Evolutionary conservation across 2,329 filamentous ascomycete genomes (phyloP).

Genomic region (Phaeophleospora eucalypticola): DNA sequence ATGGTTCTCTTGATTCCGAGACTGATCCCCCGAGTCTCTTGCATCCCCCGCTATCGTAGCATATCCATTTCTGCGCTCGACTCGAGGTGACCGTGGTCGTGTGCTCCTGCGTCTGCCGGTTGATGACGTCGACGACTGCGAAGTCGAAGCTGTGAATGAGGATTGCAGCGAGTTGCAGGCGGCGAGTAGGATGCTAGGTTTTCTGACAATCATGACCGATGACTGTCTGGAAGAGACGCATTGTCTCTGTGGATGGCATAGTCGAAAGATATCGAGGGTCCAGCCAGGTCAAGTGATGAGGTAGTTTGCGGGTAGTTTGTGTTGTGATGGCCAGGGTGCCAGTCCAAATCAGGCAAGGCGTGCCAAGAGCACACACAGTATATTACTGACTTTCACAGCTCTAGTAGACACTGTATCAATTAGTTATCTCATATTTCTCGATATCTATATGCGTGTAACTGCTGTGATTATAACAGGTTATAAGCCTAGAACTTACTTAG

Average conservation of each 20-base stretch:
- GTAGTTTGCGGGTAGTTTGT: constrained; percentile 9
- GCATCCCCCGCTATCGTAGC: constrained; percentile 31
- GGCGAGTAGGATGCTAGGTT: constrained; percentile 30
- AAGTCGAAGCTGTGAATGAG: constrained; percentile 18
- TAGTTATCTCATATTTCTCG: too few relatives aligned
- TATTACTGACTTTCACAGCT: too few relatives aligned
- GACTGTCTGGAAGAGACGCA: constrained; percentile 15
- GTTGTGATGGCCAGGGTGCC: too few relatives aligned
- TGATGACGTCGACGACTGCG: constrained; percentile 41
- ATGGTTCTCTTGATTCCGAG: constrained; percentile 23
- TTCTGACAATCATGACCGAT: constrained; percentile 37
- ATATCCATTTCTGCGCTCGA: constrained; percentile 19
- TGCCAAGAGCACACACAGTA: too few relatives aligned
- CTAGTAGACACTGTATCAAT: too few relatives aligned
- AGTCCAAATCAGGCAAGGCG: too few relatives aligned
- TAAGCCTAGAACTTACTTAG: too few relatives aligned
- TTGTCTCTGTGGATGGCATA: constrained; percentile 12
- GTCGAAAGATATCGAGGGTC: neutral
- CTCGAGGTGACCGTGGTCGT: constrained; percentile 23
- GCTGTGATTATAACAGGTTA: too few relatives aligned
- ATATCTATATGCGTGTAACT: too few relatives aligned
- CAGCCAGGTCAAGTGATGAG: constrained; percentile 2
- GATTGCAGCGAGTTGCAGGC: constrained; percentile 27
- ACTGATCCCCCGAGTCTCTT: constrained; percentile 17
- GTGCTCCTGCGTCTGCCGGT: constrained; percentile 31